Evolutionary conservation across 805 yeast genomes (phyloP).

Genomic region (Lachancea meyersii): DNA sequence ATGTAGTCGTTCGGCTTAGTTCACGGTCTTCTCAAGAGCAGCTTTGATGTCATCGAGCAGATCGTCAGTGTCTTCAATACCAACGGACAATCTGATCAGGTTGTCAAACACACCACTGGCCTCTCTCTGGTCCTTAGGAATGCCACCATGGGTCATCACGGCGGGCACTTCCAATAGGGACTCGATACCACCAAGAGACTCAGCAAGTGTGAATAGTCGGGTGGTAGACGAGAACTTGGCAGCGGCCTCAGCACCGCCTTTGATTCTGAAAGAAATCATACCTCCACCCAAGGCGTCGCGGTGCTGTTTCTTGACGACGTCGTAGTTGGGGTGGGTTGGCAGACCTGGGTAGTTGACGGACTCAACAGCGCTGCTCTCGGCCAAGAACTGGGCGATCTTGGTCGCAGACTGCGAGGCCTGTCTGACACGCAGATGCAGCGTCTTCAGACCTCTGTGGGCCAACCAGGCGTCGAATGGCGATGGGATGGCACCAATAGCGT

Average conservation of each 20-base stretch:
- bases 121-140: constrained; percentile 72
- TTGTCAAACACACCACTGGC: constrained; percentile 76
- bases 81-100: constrained; percentile 75
- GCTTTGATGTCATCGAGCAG: constrained; percentile 63
- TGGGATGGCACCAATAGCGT: constrained; percentile 84
- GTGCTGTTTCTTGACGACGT: constrained; percentile 66
- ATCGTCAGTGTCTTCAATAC: constrained; percentile 80
- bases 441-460: constrained; percentile 87
- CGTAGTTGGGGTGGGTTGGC: constrained; percentile 54
- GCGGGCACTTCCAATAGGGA: constrained; percentile 84
- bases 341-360: constrained; percentile 83
- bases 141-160: constrained; percentile 88
- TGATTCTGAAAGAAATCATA: constrained; percentile 80
- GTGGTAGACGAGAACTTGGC: constrained; percentile 66
- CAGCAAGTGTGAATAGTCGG: constrained; percentile 77
- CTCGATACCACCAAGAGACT: constrained; percentile 87
- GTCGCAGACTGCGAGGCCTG: constrained; percentile 63
- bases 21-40: constrained; percentile 46
- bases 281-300: constrained; percentile 86
- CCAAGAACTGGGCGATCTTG: constrained; percentile 60
- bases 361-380: constrained; percentile 43
- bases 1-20: too few relatives aligned
- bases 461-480: constrained; percentile 90
- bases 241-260: constrained; percentile 76
- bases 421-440: constrained; percentile 71